Evolutionary conservation across 1,284 basidiomycete species (phyloP).

Genomic region (Ceratobasidium sp.): DNA sequence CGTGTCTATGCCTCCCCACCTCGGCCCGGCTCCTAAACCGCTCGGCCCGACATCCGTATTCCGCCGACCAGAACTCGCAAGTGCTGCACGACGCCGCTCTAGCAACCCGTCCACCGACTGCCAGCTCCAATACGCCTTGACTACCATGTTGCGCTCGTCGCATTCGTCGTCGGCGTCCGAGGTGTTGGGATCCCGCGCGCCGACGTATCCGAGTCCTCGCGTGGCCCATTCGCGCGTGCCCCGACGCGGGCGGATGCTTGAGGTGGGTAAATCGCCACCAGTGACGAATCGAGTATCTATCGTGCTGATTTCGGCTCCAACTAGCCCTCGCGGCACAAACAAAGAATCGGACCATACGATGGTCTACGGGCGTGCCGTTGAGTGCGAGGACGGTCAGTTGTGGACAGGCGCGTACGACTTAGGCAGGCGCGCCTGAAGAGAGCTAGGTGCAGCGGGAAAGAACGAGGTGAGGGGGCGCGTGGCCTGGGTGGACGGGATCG

Average conservation of each 20-base stretch:
- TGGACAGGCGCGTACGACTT: conserved; percentile 74
- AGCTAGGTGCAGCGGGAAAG: conserved; percentile 74
- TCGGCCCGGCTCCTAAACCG: conserved; percentile 2
- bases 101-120: conserved; percentile 81
- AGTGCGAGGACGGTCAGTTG: conserved; percentile 76
- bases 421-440: conserved; percentile 70
- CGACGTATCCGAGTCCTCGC: conserved; percentile 67
- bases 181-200: conserved; percentile 68
- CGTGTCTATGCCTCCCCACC: conserved; percentile 23
- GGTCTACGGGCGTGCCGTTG: conserved; percentile 81
- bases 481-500: conserved; percentile 62
- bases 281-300: conserved; percentile 76
- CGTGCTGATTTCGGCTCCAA: conserved; percentile 67
- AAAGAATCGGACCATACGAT: conserved; percentile 75
- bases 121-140: conserved; percentile 91
- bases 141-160: conserved; percentile 73
- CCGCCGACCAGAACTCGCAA: conserved; percentile 2
- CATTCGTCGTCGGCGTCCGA: conserved; percentile 74
- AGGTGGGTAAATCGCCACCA: conserved; percentile 62
- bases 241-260: conserved; percentile 70
- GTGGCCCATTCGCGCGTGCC: conserved; percentile 81
- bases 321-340: conserved; percentile 66
- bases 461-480: conserved; percentile 77
- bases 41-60: conserved; percentile 17
- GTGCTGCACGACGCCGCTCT: conserved; percentile 45